These are phyloP conservation scores for Arbutus unedo DNA, from an alignment of 148 eudicot species.

Conservation along the genomic window DNA sequence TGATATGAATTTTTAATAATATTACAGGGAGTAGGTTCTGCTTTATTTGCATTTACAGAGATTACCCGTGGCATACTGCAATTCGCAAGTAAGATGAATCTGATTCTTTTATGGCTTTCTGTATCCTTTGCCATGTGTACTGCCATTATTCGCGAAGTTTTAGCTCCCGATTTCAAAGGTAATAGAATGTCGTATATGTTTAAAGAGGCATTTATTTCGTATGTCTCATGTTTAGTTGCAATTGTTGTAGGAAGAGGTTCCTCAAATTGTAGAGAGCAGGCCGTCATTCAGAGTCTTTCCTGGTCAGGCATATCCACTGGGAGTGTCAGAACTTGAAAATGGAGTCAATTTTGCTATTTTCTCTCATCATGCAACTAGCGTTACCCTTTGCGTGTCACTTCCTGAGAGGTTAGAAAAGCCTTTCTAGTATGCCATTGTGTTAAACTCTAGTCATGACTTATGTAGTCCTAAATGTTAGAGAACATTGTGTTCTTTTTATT, in stretches of 20 bases:
- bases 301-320: slow-evolving; percentile 84
- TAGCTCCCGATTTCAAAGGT: background rate
- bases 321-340: slow-evolving; percentile 82
- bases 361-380: slow-evolving; percentile 82
- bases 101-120: background rate
- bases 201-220: background rate
- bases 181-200: background rate
- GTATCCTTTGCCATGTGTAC: background rate
- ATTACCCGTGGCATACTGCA: background rate
- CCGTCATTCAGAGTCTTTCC: slow-evolving; percentile 43
- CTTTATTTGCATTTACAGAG: background rate
- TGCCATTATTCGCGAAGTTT: background rate
- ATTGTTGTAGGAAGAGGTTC: slow-evolving; percentile 59
- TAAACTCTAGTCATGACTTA: background rate
- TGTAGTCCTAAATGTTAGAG: background rate
- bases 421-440: background rate
- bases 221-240: background rate
- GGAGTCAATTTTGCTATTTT: slow-evolving; percentile 90
- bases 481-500: background rate
- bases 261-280: slow-evolving; percentile 36
- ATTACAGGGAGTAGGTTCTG: background rate
- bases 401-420: slow-evolving; percentile 52
- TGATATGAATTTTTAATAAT: background rate
- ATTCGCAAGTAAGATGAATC: background rate
- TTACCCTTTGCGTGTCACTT: slow-evolving; percentile 70